Base-by-base conservation (phyloP, 768 basidiomycete species). In the Leccinum uliginosum region DNA sequence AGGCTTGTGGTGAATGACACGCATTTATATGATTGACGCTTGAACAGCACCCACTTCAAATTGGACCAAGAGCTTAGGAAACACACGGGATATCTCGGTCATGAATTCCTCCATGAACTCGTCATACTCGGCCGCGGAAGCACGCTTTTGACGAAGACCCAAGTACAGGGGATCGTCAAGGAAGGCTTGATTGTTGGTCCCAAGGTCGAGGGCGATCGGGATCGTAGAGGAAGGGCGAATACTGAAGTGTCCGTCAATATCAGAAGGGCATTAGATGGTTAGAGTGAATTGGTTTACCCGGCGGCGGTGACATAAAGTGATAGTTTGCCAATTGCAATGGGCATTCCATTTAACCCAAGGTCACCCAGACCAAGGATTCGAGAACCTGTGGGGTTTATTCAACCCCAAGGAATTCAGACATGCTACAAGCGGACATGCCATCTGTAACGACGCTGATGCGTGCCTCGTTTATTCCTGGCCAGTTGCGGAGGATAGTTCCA, bases 91-190 rank as follows among this genome's bases (percentile, higher is more conserved):
- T 80, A 95, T 90, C 71, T 90, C 91, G 40, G 76, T 67, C 90
- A 97, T 93, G 74, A 97, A 94, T 69, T 92, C 89, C 66, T 94
- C 91, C 87, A 97, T 91, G 72, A 96, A 93, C 47, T 79, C 87
- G 19, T 80, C 78, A 78, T 89, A 88, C 65, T 83, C 83, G 19
- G 75, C 74, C 24, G 84, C 82, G 1, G 83, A 75, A 24, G 84
- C 75, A 51, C 91, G 83, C 62, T 79, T 83, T 65, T 86, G 83
- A 49, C 89, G 84, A 43, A 90, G 79, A 26, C 95, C 95, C 62
- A 96, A 82, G 73, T 98, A 98, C 26, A 96, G 75, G 1, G 93
- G 92, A 71, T 97, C 93, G 17, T 89, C 82, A 44, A 95, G 78
- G 73, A 84, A 86, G 56, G 76, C 74, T 59, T 89, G 78, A 55